Base-by-base conservation (phyloP, 805 yeast genomes). In the Torulaspora delbrueckii region DNA sequence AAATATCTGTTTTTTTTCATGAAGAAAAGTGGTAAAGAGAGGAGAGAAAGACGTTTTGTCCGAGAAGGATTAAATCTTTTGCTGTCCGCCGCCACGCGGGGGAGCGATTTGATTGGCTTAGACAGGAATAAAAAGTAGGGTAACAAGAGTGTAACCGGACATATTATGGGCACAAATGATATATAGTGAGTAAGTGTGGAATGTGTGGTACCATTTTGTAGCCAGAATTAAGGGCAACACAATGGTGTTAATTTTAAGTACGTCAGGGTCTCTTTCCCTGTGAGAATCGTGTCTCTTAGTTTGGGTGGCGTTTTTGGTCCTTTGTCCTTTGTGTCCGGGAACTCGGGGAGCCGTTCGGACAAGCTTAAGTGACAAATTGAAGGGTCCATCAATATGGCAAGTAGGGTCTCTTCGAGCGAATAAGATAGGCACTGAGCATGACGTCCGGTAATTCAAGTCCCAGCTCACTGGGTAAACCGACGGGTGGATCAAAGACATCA, bases 11-110 rank as follows among this genome's bases (percentile, higher is more conserved):
- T 9, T 2, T 16, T 10, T 16, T 16, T 28, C 9, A 10, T 30
- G 19, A 32, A 32, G 14, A 48, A 56, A 56, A 56, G 62, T 58
- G 62, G 54, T 56, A 48, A 45, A 48, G 45, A 55, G 44, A 49
- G 54, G 45, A 44, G 54, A 53, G 50, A 51, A 55, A 54, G 30
- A 38, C 50, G 55, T 53, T 50, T 53, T 46, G 43, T 36, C 27
- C 37, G 33, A 34, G 37, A 30, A 40, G 47, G 48, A 47, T 46
- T 47, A 48, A 45, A 51, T 52, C 51, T 47, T 40, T 49, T 40
- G 39, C 35, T 16, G n/a, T 22, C 14, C 28, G 37, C 22, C 38
- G 37, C 27, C 26, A 37, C 8, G 23, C 35, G 38, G 42, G 32
- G 16, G 40, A 41, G 39, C 14, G 24, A 24, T 50, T 22, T 57